phyloP scores from a whole-genome alignment of 2,329 filamentous ascomycete genomes.

The Alternaria sp. region DNA sequence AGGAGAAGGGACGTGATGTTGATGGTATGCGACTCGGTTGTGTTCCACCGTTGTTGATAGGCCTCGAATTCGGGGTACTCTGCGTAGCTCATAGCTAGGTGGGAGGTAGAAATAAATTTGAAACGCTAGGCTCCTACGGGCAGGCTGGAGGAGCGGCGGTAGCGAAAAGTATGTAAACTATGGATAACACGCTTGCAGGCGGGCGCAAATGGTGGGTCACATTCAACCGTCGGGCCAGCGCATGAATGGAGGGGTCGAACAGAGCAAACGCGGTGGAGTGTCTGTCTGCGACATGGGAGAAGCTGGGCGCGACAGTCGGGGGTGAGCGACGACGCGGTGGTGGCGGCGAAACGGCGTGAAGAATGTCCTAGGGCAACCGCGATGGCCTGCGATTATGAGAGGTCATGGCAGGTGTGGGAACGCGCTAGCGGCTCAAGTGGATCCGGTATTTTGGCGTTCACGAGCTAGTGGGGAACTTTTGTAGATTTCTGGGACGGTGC shows the following conservation, averaged over 20 bases:
- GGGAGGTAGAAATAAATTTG: constrained; percentile 18
- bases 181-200: constrained; percentile 9
- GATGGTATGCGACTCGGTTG: constrained; percentile 19
- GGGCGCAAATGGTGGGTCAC: constrained; percentile 8
- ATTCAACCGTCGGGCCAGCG: constrained; percentile 48
- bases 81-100: constrained; percentile 33
- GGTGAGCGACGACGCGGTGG: constrained; percentile 21
- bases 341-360: constrained; percentile 23
- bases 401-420: constrained; percentile 23
- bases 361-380: constrained; percentile 17
- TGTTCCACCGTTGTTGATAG: constrained; percentile 23
- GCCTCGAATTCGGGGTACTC: constrained; percentile 28
- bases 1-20: constrained; percentile 28
- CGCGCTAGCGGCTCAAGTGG: constrained; percentile 17
- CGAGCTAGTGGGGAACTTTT: constrained; percentile 24
- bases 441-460: constrained; percentile 22
- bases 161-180: constrained; percentile 22
- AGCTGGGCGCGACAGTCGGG: constrained; percentile 12
- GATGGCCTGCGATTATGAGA: constrained; percentile 14
- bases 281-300: constrained; percentile 48
- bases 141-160: constrained; percentile 4
- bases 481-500: constrained; percentile 6
- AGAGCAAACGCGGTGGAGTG: constrained; percentile 39
- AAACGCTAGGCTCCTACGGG: constrained; percentile 7
- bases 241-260: constrained; percentile 28